Evolutionary conservation across 1,139 yeast genomes (phyloP).

Genomic region (Yamadazyma atlantica): DNA sequence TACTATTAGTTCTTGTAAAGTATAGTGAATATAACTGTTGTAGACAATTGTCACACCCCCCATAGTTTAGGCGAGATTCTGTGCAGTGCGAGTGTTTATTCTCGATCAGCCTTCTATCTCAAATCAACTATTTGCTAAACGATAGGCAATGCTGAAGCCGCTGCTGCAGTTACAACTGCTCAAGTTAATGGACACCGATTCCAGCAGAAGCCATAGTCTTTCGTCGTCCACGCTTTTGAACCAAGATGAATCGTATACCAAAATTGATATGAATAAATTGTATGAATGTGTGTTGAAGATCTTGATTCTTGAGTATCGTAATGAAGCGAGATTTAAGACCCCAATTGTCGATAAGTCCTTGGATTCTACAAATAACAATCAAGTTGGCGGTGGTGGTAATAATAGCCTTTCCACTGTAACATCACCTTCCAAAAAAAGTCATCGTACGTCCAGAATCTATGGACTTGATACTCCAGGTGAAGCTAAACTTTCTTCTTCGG

Average conservation of each 20-base stretch:
- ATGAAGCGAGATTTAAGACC: constrained; percentile 57
- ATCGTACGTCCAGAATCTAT: constrained; percentile 14
- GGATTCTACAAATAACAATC: not conserved
- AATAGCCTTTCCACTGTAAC: constrained; percentile 6
- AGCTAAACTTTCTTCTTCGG: constrained; percentile 45
- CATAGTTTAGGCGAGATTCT: not conserved
- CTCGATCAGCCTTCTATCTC: not conserved
- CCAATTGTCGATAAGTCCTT: constrained; percentile 22
- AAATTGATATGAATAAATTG: constrained; percentile 27
- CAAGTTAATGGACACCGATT: not conserved
- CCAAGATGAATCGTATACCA: constrained; percentile 23
- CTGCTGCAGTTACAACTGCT: not conserved
- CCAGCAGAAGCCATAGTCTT: constrained; percentile 15
- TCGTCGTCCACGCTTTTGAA: constrained; percentile 24
- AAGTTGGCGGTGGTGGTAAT: not conserved
- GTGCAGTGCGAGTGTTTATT: not conserved
- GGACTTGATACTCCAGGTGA: constrained; percentile 11
- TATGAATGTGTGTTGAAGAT: constrained; percentile 48
- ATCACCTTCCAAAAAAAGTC: constrained; percentile 13
- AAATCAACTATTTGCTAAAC: not conserved
- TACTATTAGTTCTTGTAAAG: not conserved
- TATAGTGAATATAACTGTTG: not conserved
- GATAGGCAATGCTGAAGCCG: not conserved
- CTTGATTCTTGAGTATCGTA: constrained; percentile 53
- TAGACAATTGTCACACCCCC: too few species aligned